Evolutionary conservation across 257 asterid genomes (phyloP).

Genomic region (Gardenia jasminoides): DNA sequence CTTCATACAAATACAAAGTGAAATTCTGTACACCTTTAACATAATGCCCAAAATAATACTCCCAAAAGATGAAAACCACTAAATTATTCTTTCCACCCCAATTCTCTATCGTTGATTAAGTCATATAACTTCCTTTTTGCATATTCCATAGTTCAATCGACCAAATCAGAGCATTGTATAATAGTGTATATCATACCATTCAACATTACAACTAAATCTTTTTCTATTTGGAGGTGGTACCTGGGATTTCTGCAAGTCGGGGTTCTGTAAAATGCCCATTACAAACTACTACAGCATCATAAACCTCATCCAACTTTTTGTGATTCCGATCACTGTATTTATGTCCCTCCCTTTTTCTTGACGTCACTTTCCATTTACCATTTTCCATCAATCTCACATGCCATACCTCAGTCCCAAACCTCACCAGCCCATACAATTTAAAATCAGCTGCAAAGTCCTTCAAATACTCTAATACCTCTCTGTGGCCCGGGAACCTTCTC

Average conservation of each 20-base stretch:
- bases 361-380: conserved; percentile 64
- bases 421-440: conserved; percentile 56
- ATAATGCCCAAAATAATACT: background rate
- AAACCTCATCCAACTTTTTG: conserved; percentile 43
- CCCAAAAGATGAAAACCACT: background rate
- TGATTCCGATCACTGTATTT: conserved; percentile 12
- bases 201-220: background rate
- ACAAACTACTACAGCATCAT: conserved; percentile 89
- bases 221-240: conserved; percentile 27
- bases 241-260: conserved; percentile 73
- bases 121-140: background rate
- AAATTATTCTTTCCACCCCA: background rate
- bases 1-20: background rate
- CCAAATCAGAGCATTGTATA: background rate
- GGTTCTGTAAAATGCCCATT: conserved; percentile 91
- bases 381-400: conserved; percentile 49
- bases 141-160: background rate
- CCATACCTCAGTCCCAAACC: conserved; percentile 70
- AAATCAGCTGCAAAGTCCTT: conserved; percentile 65
- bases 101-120: background rate
- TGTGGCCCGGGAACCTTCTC: conserved; percentile 84
- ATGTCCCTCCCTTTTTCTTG: conserved; percentile 34
- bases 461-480: conserved; percentile 70
- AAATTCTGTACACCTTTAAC: background rate
- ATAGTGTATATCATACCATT: background rate